Percentiles rank a stretch among this genome's conserved stretches.
These are phyloP conservation scores for Brassica rapa DNA, from an alignment of 345 rosid genomes.

Conservation along the genomic window DNA sequence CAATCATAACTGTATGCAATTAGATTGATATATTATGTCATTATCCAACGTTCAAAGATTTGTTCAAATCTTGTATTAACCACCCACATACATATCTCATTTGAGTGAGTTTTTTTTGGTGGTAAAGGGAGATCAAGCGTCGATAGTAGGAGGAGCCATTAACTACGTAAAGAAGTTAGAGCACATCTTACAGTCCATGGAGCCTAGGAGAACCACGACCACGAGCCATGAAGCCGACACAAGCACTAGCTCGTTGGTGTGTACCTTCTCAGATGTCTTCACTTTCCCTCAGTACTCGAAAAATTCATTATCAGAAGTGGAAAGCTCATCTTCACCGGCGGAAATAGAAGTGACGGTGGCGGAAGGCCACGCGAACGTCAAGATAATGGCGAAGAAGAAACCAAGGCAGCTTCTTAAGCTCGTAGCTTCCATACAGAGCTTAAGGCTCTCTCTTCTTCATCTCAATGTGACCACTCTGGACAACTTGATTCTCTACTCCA, in stretches of 20 bases:
- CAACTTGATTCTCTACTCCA: conserved; percentile 62
- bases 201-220: conserved; percentile 26
- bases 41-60: not conserved
- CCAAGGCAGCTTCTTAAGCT: conserved; percentile 74
- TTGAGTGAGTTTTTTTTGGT: not conserved
- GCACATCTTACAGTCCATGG: conserved; percentile 47
- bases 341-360: conserved; percentile 80
- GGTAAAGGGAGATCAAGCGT: conserved; percentile 63
- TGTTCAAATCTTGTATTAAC: not conserved
- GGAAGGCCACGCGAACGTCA: conserved; percentile 87
- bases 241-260: conserved; percentile 45
- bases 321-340: conserved; percentile 27
- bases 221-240: conserved; percentile 15
- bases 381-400: conserved; percentile 62
- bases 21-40: not conserved
- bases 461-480: conserved; percentile 62
- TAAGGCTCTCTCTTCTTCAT: conserved; percentile 70
- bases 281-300: conserved; percentile 68
- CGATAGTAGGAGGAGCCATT: conserved; percentile 65
- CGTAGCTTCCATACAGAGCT: conserved; percentile 59
- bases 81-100: not conserved
- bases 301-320: conserved; percentile 30
- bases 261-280: conserved; percentile 65
- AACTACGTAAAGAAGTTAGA: conserved; percentile 63
- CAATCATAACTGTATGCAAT: not conserved